phyloP scores from a whole-genome alignment of 164 flowering plant genomes.

The Stephania japonica region DNA sequence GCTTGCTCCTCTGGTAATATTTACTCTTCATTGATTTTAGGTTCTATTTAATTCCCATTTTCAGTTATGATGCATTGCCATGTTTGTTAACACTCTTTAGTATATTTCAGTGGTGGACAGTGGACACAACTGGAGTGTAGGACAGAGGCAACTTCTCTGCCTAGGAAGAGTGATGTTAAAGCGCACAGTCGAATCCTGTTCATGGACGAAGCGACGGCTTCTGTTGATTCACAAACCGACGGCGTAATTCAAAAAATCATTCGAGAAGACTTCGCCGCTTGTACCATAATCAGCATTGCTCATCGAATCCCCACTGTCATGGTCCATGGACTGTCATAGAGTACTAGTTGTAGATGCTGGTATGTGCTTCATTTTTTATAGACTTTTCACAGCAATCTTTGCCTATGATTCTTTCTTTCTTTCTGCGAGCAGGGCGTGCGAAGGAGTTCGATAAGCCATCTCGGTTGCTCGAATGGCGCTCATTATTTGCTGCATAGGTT shows the following conservation, averaged over 20 bases:
- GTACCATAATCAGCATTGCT: constrained; percentile 97
- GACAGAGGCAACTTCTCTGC: constrained; percentile 94
- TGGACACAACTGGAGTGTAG: constrained; percentile 99
- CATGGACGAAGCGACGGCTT: constrained; percentile 98
- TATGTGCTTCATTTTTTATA: constrained; percentile 15
- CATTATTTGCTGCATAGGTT: constrained; percentile 83
- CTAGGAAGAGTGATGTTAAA: constrained; percentile 89
- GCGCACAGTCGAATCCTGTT: constrained; percentile 74
- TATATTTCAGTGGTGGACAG: constrained; percentile 59
- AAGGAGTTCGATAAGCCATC: constrained; percentile 75
- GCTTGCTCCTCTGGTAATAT: constrained; percentile 70
- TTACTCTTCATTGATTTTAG: not conserved
- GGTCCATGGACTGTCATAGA: constrained; percentile 90
- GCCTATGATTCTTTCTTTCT: too few species aligned
- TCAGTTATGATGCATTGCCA: not conserved
- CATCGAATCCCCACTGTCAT: constrained; percentile 98
- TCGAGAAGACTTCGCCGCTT: constrained; percentile 71
- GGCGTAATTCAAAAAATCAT: constrained; percentile 83
- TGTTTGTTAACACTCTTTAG: not conserved
- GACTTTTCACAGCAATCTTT: not conserved
- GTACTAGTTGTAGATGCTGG: constrained; percentile 97
- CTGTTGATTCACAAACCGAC: constrained; percentile 95
- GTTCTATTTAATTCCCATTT: not conserved
- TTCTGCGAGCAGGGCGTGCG: constrained; percentile 46
- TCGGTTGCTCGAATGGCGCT: constrained; percentile 57